phyloP scores from a whole-genome alignment of 1,284 basidiomycete genomes.

The Ceratobasidium sp. region DNA sequence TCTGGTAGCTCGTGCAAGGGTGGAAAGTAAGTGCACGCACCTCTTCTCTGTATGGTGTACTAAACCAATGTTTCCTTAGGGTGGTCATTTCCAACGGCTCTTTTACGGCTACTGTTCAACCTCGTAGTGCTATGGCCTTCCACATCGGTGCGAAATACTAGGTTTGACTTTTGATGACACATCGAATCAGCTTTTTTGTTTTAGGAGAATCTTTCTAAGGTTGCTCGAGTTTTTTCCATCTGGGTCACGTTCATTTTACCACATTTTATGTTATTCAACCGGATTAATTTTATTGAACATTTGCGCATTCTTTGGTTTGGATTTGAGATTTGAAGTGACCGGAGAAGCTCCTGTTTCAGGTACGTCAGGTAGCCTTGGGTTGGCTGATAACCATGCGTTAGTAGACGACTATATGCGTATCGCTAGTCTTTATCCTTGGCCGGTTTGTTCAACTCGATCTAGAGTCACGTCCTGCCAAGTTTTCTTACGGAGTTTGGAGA shows the following conservation, averaged over 20 bases:
- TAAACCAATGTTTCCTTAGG: conserved; percentile 54
- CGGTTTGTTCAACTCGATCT: too few species aligned
- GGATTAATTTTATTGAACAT: conserved; percentile 3
- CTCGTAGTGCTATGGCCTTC: conserved; percentile 70
- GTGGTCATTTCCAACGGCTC: conserved; percentile 67
- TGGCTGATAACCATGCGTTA: too few species aligned
- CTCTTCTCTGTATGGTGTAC: background rate
- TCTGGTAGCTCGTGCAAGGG: conserved; percentile 65
- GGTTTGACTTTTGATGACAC: conserved; percentile 10
- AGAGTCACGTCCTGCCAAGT: too few species aligned
- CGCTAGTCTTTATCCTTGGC: too few species aligned
- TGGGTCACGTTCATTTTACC: background rate
- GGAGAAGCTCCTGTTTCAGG: too few species aligned
- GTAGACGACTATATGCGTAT: too few species aligned
- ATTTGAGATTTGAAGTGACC: too few species aligned
- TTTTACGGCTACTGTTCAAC: conserved; percentile 67
- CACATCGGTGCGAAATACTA: conserved; percentile 63
- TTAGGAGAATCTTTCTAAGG: conserved; percentile 5
- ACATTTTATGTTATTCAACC: background rate
- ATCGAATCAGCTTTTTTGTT: conserved; percentile 14
- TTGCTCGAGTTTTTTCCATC: background rate
- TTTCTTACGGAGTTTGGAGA: too few species aligned
- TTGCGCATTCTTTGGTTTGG: background rate
- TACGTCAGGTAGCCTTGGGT: too few species aligned
- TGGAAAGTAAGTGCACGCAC: conserved; percentile 60